Conservation (phyloP, 176 grass and related monocot species). For the Ananas comosus region DNA sequence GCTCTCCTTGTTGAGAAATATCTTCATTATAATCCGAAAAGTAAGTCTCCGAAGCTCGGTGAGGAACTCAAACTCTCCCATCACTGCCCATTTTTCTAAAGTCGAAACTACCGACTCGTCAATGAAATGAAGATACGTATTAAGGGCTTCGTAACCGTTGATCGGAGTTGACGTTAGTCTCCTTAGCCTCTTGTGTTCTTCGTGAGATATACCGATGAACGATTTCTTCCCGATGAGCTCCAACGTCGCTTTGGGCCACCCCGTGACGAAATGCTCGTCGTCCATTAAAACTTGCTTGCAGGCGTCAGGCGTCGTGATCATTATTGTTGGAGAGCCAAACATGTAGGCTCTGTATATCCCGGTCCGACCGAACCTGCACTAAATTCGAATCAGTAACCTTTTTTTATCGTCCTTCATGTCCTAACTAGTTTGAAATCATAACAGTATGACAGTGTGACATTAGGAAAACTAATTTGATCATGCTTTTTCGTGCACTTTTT, state of each 20-base stretch:
- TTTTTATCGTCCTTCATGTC: too few relatives aligned
- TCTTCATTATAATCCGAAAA: constrained; percentile 20
- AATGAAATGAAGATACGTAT: constrained; percentile 61
- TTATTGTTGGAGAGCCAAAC: constrained; percentile 80
- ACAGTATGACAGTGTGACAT: not conserved
- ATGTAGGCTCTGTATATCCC: constrained; percentile 84
- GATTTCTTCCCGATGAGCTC: constrained; percentile 74
- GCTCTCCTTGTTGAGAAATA: constrained; percentile 16
- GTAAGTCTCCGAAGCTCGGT: constrained; percentile 24
- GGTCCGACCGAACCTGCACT: constrained; percentile 41
- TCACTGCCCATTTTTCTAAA: constrained; percentile 37
- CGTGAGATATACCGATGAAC: constrained; percentile 50
- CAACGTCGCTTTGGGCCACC: constrained; percentile 67
- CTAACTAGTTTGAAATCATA: not conserved
- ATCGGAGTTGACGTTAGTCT: constrained; percentile 61
- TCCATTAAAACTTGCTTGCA: constrained; percentile 85
- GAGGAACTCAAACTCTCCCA: constrained; percentile 47
- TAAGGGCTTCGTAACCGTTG: constrained; percentile 85
- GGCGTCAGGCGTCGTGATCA: constrained; percentile 39
- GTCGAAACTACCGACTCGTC: constrained; percentile 41
- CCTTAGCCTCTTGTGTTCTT: constrained; percentile 66
- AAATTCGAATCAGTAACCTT: not conserved
- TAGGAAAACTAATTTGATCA: constrained; percentile 3
- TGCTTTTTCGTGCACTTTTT: too few relatives aligned
- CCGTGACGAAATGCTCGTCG: constrained; percentile 51